Evolutionary conservation across 768 basidiomycete genomes (phyloP), one percentile per base, ranked within the genome.

Genomic region (Panaeolus papilionaceus): DNA sequence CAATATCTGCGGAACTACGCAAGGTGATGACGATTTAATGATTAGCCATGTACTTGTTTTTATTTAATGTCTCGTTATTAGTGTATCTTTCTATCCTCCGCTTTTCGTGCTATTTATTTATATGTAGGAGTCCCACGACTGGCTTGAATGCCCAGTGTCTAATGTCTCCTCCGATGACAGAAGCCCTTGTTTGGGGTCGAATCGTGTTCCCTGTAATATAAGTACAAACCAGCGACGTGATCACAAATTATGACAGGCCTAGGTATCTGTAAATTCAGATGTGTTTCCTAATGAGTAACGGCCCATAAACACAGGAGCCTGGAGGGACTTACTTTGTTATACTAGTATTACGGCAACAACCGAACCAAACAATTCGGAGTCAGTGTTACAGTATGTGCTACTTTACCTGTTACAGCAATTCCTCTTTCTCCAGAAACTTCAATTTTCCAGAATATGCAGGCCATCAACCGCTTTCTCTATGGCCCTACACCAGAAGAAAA

Each of bases 401-500:
- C 42, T 47, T 45, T 42, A 47, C 23, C 47, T 51, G 10, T 51
- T 9, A 51, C 12, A 51, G 42, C 20, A 23, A 51, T 7, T 23
- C 47, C 7, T 51, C 47, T 9, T 20, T 23, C 26, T 51, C 47
- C 3, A 7, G n/a, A 20, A 4, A 20, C 47, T 26, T 7, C 54
- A 28, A 11, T 16, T n/a, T 5, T 10, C 14, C 14, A 37, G 33
- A 47, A 18, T 69, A 94, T 95, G 93, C 93, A 95, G 78, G 80
- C 90, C 39, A 92, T 99, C 75, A 96, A 95, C 77, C 89, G 95
- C 47, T 96, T 96, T 77, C 80, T 99, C 54, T 98, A 99, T 81
- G 98, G 98, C 2, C 97, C 96, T 18, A 95, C 97, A 0, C 92
- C 96, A 26, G 96, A 99, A 79, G 98, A 99, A 82, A 90, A 88